Conservation (phyloP, 169 alveolate genomes). For the Haemoproteus tartakovskyi region DNA sequence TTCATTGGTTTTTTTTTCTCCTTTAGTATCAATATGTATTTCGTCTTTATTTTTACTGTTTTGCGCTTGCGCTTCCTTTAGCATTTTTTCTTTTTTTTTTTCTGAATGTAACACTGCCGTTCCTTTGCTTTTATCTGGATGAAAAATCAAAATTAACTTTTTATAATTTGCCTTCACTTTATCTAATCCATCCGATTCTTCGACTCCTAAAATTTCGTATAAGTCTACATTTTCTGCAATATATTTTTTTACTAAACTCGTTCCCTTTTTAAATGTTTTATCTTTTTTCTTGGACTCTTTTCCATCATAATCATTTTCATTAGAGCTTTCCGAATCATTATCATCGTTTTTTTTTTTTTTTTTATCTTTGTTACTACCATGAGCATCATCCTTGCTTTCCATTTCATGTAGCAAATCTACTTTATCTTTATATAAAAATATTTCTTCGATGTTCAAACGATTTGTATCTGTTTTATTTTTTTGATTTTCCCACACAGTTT, state of each 20-base stretch:
- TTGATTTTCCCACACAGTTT: conserved; percentile 3
- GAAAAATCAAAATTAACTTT: conserved; percentile 73
- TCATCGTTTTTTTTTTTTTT: not conserved
- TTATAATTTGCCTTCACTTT: conserved; percentile 71
- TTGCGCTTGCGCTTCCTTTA: conserved; percentile 47
- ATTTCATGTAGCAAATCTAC: conserved; percentile 19
- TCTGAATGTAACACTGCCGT: conserved; percentile 10
- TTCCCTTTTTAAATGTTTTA: conserved; percentile 10
- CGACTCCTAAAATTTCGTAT: conserved; percentile 71
- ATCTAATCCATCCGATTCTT: conserved; percentile 72
- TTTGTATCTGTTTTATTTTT: conserved; percentile 10
- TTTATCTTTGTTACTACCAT: not conserved
- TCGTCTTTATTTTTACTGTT: conserved; percentile 1
- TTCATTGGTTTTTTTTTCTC: conserved; percentile 2
- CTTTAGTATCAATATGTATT: conserved; percentile 42
- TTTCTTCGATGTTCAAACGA: conserved; percentile 6
- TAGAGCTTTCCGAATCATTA: not conserved
- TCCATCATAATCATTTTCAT: not conserved
- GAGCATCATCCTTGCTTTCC: not conserved
- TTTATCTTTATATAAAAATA: conserved; percentile 58
- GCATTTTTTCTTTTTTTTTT: conserved; percentile 64
- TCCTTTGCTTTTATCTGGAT: conserved; percentile 76
- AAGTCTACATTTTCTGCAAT: conserved; percentile 70
- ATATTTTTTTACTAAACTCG: conserved; percentile 70
- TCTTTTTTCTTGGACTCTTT: not conserved